Base-by-base conservation (phyloP, 345 rosid genomes). In the Bruguiera gymnorhiza region DNA sequence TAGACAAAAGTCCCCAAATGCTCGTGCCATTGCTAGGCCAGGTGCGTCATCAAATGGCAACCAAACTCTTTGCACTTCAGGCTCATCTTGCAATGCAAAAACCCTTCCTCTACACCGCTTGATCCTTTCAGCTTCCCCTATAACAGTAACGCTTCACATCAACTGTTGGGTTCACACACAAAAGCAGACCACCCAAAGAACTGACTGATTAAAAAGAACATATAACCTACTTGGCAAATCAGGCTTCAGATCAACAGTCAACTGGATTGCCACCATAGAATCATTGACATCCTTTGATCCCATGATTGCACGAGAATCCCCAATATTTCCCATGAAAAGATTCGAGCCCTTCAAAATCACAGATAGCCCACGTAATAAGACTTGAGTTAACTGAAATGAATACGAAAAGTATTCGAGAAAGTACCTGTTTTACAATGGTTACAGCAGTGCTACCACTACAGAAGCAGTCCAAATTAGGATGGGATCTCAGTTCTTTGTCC, bases 21-120 rank as follows among this genome's bases (percentile, higher is more conserved):
- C 99, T 64, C 99, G 86, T 59, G 99, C 99, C 98, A 96, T 96
- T 70, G 99, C 99, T 39, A 96, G 75, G 61, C 99, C 99, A n/a
- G 98, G 99, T 69, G 98, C 98, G 76, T 96, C 95, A 83, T 96
- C 99, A 79, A 83, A 96, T 36, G 99, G 99, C 83, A 96, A 75
- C 99, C 99, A 96, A 27, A 96, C 99, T 83, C 98, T 85, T 34
- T 89, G 76, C 55, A 96, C 99, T 84, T 92, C 99, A 70, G 99
- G 99, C 77, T 96, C 99, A 70, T 96, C 99, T 90, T 96, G 95
- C 81, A 92, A 71, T 1, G 99, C 96, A 80, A 96, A 96, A 61
- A 96, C 99, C 73, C 99, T 81, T 59, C 98, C 99, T 87, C 89
- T 92, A 83, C 98, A 96, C 66, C 84, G 80, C 81, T 87, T 92